phyloP scores from a whole-genome alignment of 106 monocot genomes.

The Phalaenopsis equestris region DNA sequence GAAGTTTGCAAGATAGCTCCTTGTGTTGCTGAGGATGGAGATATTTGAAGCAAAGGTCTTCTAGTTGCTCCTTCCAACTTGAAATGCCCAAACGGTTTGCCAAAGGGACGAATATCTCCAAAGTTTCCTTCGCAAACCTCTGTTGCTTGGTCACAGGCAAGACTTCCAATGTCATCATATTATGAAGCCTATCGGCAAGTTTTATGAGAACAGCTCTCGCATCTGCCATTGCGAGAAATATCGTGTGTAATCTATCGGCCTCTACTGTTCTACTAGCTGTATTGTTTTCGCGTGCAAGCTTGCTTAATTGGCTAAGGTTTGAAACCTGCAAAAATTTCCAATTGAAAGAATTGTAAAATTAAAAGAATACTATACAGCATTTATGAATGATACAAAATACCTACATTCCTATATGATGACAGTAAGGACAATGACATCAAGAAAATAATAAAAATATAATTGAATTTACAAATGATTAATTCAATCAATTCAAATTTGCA shows the following conservation, averaged over 20 bases:
- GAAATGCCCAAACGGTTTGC: constrained; percentile 75
- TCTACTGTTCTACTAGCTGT: constrained; percentile 58
- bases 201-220: constrained; percentile 86
- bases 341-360: background rate
- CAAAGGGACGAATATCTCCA: constrained; percentile 80
- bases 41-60: constrained; percentile 80
- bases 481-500: background rate
- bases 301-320: constrained; percentile 80
- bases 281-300: constrained; percentile 76
- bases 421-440: background rate
- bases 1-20: constrained; percentile 42
- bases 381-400: background rate
- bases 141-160: constrained; percentile 58
- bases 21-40: constrained; percentile 61
- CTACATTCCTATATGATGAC: background rate
- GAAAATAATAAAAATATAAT: background rate
- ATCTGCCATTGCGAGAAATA: constrained; percentile 89
- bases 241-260: constrained; percentile 65
- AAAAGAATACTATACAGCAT: background rate
- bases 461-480: background rate
- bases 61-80: constrained; percentile 85
- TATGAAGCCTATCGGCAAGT: constrained; percentile 83
- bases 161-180: constrained; percentile 85
- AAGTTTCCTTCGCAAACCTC: constrained; percentile 77
- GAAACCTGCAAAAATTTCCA: constrained; percentile 46